Evolutionary conservation across 208 protist genomes (phyloP), one percentile per base, ranked within the genome.

Genomic region (Trypanosoma cruzi): DNA sequence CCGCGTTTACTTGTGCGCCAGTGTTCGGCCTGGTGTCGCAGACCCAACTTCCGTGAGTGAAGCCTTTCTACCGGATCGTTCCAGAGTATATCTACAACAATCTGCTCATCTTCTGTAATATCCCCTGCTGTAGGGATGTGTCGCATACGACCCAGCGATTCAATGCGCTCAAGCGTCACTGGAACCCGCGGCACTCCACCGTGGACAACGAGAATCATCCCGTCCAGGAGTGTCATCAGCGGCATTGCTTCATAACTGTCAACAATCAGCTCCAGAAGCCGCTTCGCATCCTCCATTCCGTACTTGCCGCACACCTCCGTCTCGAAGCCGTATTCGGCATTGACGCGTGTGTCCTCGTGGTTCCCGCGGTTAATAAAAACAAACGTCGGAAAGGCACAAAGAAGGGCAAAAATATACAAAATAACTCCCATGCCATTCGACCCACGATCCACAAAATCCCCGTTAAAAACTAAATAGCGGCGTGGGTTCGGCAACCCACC

Each of bases 381-480:
- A 71, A 84, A 86, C 16, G 76, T 29, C 20, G 94, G 94, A 58
- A 80, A 90, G 0, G 92, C 78, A 74, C 86, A 88, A 44, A 97
- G 78, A 18, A 97, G 71, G 10, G 87, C 80, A 66, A 90, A 92
- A 58, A 97, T 81, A 69, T 79, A 71, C 16, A 91, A 61, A 52
- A 96, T 75, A n/a, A 91, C 81, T 84, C 99, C 99, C 37, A 99
- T 87, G 14, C 86, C 94, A 67, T 99, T 98, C 55, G 97, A 91
- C 24, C 99, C 99, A 75, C 99, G 94, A 77, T 99, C 99, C 36
- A 99, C 98, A 79, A 99, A 99, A 75, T 99, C 98, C 34, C 98
- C 99, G 32, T 99, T 94, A 83, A 99, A 99, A 18, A 99, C 80
- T 61, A 87, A 99, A 74, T 72, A 86, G 10, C 84, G 81, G 18